Conservation (phyloP, 768 basidiomycete species). For the Stropharia rugosoannulata region DNA sequence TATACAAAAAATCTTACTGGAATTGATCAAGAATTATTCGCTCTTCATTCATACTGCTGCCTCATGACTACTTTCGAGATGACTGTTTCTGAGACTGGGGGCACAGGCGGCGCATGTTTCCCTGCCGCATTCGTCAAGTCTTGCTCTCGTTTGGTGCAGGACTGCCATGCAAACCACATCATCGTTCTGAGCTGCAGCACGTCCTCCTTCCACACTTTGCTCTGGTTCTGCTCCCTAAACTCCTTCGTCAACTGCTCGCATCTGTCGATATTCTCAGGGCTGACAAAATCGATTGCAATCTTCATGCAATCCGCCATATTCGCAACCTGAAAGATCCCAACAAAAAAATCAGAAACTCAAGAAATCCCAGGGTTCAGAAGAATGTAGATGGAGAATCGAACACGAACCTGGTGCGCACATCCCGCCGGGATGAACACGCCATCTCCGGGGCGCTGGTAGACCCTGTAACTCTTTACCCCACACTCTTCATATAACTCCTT, state of each 20-base stretch:
- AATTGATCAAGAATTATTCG: too few species aligned
- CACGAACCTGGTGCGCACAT: slow-evolving; percentile 80
- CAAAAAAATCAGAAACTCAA: neutral
- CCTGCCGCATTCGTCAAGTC: slow-evolving; percentile 9
- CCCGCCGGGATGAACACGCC: slow-evolving; percentile 96
- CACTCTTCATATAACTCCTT: slow-evolving; percentile 63
- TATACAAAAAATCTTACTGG: too few species aligned
- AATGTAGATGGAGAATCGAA: neutral
- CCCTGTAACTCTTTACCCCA: slow-evolving; percentile 75
- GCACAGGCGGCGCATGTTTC: neutral
- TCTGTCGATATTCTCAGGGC: slow-evolving; percentile 85
- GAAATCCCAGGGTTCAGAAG: neutral
- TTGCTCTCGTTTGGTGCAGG: slow-evolving; percentile 46
- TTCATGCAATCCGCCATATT: slow-evolving; percentile 96
- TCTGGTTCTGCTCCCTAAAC: slow-evolving; percentile 88
- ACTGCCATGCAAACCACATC: slow-evolving; percentile 94
- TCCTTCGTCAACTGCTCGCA: slow-evolving; percentile 86
- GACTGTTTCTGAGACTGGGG: too few species aligned
- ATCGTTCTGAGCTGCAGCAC: slow-evolving; percentile 88
- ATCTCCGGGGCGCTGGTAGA: slow-evolving; percentile 91
- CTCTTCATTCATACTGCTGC: too few species aligned
- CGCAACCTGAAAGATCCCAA: slow-evolving; percentile 59
- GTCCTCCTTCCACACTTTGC: slow-evolving; percentile 91
- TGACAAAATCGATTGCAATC: slow-evolving; percentile 93
- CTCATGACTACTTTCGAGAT: too few species aligned